Evolutionary conservation across 768 basidiomycete species (phyloP).

Genomic region (Termitomyces sp.): DNA sequence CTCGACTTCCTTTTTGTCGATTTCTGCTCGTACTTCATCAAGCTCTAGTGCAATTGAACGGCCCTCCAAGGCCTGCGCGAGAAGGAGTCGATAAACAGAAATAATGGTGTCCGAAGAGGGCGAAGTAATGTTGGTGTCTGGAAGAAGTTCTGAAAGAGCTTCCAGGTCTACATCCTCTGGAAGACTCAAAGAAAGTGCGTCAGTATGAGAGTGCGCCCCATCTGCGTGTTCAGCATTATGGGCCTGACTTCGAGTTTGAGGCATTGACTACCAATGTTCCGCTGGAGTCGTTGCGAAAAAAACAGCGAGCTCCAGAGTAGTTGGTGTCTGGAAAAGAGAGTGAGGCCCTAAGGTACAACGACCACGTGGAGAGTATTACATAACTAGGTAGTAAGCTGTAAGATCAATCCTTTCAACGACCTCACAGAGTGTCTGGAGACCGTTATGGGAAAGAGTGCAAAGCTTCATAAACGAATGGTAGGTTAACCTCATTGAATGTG

Average conservation of each 20-base stretch:
- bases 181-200: slow-evolving; percentile 35
- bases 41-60: slow-evolving; percentile 56
- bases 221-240: slow-evolving; percentile 36
- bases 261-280: slow-evolving; percentile 22
- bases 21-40: slow-evolving; percentile 65
- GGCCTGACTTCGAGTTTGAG: slow-evolving; percentile 58
- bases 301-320: slow-evolving; percentile 26
- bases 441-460: slow-evolving; percentile 61
- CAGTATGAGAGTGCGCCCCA: slow-evolving; percentile 21
- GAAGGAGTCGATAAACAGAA: slow-evolving; percentile 55
- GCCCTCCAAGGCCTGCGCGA: slow-evolving; percentile 49
- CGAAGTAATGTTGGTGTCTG: slow-evolving; percentile 50
- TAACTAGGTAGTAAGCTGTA: background rate
- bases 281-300: slow-evolving; percentile 25
- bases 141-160: slow-evolving; percentile 52
- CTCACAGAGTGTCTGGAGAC: too few relatives aligned
- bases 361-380: slow-evolving; percentile 13
- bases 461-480: slow-evolving; percentile 58
- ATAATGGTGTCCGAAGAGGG: slow-evolving; percentile 58
- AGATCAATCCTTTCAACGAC: too few relatives aligned
- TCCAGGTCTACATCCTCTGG: slow-evolving; percentile 69
- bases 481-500: slow-evolving; percentile 10
- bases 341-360: background rate
- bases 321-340: slow-evolving; percentile 4
- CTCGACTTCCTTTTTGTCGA: slow-evolving; percentile 73